These are phyloP conservation scores for Stephanodiscus triporus DNA, from an alignment of 108 stramenopile species.

Conservation along the genomic window DNA sequence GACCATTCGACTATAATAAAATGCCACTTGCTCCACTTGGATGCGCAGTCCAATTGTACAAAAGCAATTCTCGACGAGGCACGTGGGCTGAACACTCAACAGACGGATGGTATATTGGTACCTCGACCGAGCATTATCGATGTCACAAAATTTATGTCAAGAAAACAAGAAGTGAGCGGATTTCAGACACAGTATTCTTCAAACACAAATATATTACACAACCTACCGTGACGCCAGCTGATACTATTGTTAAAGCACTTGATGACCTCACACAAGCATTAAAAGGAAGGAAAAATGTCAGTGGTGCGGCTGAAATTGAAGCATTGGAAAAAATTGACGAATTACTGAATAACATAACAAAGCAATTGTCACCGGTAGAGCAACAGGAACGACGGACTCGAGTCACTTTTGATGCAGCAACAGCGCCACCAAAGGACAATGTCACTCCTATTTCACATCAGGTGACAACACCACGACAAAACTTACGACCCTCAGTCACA, in stretches of 20 bases:
- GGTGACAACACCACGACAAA: too few relatives aligned
- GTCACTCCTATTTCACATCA: too few relatives aligned
- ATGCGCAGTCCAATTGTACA: slow-evolving; percentile 26
- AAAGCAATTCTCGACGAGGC: slow-evolving; percentile 12
- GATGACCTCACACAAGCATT: too few relatives aligned
- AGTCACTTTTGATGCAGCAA: too few relatives aligned
- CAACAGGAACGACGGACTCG: too few relatives aligned
- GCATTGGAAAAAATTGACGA: too few relatives aligned
- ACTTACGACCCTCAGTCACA: too few relatives aligned
- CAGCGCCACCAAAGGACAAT: too few relatives aligned
- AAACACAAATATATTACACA: background rate
- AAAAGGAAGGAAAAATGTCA: too few relatives aligned
- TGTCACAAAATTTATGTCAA: background rate
- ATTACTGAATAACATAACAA: too few relatives aligned
- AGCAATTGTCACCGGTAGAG: too few relatives aligned
- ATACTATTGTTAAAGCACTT: background rate
- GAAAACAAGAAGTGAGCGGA: background rate
- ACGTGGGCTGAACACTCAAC: slow-evolving; percentile 31
- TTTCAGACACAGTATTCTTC: background rate
- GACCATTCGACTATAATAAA: slow-evolving; percentile 50
- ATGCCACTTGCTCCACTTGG: slow-evolving; percentile 57
- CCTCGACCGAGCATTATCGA: slow-evolving; percentile 7
- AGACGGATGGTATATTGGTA: slow-evolving; percentile 43
- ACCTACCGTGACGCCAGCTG: background rate
- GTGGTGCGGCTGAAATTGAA: too few relatives aligned